Evolutionary conservation across 164 flowering plant genomes (phyloP).

Genomic region (Berberis vulgaris): DNA sequence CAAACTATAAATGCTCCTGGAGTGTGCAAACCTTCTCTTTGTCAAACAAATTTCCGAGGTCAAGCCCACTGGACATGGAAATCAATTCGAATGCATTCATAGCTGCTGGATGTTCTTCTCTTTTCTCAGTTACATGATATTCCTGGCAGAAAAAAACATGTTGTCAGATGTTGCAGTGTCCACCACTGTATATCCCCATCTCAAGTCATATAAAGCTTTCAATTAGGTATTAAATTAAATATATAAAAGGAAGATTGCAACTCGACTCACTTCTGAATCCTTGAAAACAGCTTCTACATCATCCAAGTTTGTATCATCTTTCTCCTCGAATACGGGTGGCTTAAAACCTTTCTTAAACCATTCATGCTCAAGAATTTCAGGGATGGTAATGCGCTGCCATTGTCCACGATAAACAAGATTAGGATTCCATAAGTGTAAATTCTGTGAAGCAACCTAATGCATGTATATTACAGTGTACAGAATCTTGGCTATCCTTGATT

Average conservation of each 20-base stretch:
- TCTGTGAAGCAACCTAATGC: not conserved
- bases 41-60: constrained; percentile 86
- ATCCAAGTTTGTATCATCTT: constrained; percentile 63
- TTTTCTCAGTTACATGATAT: constrained; percentile 75
- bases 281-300: constrained; percentile 93
- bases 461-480: too few relatives aligned
- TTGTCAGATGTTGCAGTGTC: not conserved
- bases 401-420: constrained; percentile 3
- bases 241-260: not conserved
- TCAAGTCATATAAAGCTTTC: not conserved
- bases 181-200: not conserved
- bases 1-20: not conserved
- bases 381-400: constrained; percentile 82
- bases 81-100: constrained; percentile 98
- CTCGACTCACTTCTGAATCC: constrained; percentile 68
- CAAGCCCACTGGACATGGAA: constrained; percentile 91
- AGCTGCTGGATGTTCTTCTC: constrained; percentile 68
- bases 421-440: constrained; percentile 5
- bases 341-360: constrained; percentile 90
- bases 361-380: constrained; percentile 73
- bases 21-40: constrained; percentile 54
- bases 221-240: not conserved
- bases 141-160: constrained; percentile 41
- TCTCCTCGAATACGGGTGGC: constrained; percentile 78
- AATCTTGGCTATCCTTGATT: too few relatives aligned